Conservation (phyloP, 495 filamentous ascomycete species). For the Elasticomyces elasticus region DNA sequence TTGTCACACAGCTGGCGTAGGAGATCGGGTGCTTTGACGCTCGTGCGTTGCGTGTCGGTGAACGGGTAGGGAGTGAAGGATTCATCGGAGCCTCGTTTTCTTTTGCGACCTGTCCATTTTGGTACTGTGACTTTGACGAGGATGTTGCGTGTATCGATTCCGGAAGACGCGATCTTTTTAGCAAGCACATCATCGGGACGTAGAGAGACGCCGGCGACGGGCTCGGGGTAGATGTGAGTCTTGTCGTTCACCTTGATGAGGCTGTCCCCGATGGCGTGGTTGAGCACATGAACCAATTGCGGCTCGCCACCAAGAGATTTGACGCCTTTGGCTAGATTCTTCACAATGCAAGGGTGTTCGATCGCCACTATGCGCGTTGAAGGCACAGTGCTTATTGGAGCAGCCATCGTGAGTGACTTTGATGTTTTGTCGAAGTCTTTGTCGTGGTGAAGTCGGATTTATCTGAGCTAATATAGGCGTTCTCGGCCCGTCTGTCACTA, state of each 20-base stretch:
- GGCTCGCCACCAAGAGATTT: conserved; percentile 61
- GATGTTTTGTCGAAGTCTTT: too few species aligned
- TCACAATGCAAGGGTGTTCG: conserved; percentile 80
- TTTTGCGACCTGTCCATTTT: conserved; percentile 72
- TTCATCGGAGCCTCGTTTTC: conserved; percentile 60
- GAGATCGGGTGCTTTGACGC: conserved; percentile 29
- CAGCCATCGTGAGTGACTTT: too few species aligned
- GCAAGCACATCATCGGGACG: conserved; percentile 68
- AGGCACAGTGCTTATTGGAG: conserved; percentile 32
- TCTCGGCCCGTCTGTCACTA: too few species aligned
- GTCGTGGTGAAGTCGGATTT: too few species aligned
- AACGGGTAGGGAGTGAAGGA: conserved; percentile 38
- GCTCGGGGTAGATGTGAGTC: conserved; percentile 13
- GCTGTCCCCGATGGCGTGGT: conserved; percentile 10
- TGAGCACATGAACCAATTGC: conserved; percentile 37
- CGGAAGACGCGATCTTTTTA: conserved; percentile 61
- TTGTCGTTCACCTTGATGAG: neutral
- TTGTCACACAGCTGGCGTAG: conserved; percentile 64
- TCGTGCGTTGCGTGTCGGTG: neutral
- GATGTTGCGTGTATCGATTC: conserved; percentile 62
- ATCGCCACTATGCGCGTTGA: conserved; percentile 57
- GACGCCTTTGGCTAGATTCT: conserved; percentile 71
- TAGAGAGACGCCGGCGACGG: conserved; percentile 52
- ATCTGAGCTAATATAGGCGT: too few species aligned
- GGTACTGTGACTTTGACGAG: conserved; percentile 81